Conservation (phyloP, 2,329 filamentous ascomycete genomes). For the Pseudopyricularia javanii region DNA sequence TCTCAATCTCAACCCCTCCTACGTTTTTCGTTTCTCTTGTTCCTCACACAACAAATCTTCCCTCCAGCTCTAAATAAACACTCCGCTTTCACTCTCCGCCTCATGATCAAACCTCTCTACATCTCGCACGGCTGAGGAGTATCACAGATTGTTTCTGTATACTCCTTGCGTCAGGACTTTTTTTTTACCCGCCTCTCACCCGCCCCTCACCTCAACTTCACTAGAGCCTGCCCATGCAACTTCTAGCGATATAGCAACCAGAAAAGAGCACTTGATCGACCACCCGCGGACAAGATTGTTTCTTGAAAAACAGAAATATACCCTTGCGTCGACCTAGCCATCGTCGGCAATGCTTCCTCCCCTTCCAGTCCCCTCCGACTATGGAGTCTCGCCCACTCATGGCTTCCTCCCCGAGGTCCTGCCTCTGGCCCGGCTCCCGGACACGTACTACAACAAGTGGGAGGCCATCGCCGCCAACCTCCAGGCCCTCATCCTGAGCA, state of each 20-base stretch:
- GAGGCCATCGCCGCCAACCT: conserved; percentile 77
- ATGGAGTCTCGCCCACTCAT: conserved; percentile 64
- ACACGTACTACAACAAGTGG: conserved; percentile 92
- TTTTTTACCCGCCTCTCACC: conserved; percentile 3
- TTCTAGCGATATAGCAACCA: neutral
- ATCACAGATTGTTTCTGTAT: conserved; percentile 45
- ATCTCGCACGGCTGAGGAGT: conserved; percentile 49
- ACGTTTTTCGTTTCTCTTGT: neutral
- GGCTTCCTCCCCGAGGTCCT: conserved; percentile 80
- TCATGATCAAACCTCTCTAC: conserved; percentile 21
- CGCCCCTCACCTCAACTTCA: neutral
- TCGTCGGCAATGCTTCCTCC: conserved; percentile 38
- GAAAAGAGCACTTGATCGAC: neutral
- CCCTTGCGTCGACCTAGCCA: neutral
- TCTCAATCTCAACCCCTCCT: neutral
- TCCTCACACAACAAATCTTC: neutral
- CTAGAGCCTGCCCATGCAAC: neutral
- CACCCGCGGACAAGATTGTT: neutral
- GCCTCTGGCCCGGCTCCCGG: conserved; percentile 69
- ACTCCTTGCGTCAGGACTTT: conserved; percentile 51
- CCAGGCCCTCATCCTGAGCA: conserved; percentile 75
- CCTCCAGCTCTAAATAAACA: too few species aligned
- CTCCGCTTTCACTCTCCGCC: conserved; percentile 2
- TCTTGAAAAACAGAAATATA: conserved; percentile 6
- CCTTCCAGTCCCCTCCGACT: conserved; percentile 57